phyloP scores from a whole-genome alignment of 164 flowering plant species.

The Piper longum region DNA sequence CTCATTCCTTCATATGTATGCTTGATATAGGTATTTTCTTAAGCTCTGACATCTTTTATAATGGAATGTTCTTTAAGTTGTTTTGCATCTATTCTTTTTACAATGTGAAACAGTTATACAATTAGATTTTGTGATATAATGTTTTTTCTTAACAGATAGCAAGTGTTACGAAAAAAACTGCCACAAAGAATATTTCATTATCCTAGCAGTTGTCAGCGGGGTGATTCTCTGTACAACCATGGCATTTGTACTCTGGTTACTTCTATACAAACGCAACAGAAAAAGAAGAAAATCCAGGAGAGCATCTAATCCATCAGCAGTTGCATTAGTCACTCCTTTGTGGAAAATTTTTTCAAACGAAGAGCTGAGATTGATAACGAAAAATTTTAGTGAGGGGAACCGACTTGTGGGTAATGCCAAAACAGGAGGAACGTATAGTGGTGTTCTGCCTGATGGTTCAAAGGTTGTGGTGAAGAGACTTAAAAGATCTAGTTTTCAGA shows the following conservation, averaged over 20 bases:
- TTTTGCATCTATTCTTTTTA: neutral
- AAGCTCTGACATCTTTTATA: neutral
- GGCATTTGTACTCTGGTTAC: slow-evolving; percentile 73
- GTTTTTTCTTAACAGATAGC: slow-evolving; percentile 24
- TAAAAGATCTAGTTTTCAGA: slow-evolving; percentile 79
- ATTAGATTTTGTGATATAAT: neutral
- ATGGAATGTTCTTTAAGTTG: neutral
- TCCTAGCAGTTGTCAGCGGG: slow-evolving; percentile 74
- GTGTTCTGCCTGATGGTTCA: slow-evolving; percentile 76
- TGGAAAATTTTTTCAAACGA: slow-evolving; percentile 77
- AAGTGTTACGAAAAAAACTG: slow-evolving; percentile 55
- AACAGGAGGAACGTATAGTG: slow-evolving; percentile 86
- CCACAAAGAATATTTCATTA: slow-evolving; percentile 70
- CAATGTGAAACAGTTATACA: neutral
- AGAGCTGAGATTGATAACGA: slow-evolving; percentile 67
- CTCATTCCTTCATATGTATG: slow-evolving; percentile 63
- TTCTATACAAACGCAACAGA: slow-evolving; percentile 53
- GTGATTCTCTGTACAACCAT: slow-evolving; percentile 60
- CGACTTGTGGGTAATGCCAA: slow-evolving; percentile 90
- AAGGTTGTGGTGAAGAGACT: slow-evolving; percentile 84
- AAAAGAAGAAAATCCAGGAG: slow-evolving; percentile 56
- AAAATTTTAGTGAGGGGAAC: slow-evolving; percentile 90
- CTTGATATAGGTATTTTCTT: slow-evolving; percentile 29
- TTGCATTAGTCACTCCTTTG: slow-evolving; percentile 67
- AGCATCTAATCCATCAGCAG: slow-evolving; percentile 47